phyloP scores from a whole-genome alignment of 345 rosid genomes.

The Gossypium sturtianum region DNA sequence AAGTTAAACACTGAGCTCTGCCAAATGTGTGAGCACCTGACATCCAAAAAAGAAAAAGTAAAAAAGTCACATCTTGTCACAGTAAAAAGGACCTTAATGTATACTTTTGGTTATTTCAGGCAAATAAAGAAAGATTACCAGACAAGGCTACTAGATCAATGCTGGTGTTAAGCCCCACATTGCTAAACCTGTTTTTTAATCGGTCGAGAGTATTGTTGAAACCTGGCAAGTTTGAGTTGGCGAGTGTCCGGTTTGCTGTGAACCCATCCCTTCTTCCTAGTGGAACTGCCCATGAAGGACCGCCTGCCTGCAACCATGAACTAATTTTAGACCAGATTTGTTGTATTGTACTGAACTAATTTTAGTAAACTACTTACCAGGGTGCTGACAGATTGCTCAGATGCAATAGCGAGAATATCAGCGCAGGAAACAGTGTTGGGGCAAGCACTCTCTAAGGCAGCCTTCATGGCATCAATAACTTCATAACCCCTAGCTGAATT shows the following conservation, averaged over 20 bases:
- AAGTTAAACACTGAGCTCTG: constrained; percentile 33
- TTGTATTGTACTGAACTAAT: no score
- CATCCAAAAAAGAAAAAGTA: background rate
- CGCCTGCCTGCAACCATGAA: constrained; percentile 25
- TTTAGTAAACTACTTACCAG: constrained; percentile 17
- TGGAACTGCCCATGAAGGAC: constrained; percentile 27
- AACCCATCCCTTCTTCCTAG: constrained; percentile 34
- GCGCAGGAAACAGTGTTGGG: constrained; percentile 51
- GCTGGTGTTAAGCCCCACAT: constrained; percentile 22
- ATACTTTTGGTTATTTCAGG: no score
- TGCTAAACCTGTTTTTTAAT: constrained; percentile 17
- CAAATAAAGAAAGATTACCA: constrained; percentile 16
- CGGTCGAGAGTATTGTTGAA: constrained; percentile 14
- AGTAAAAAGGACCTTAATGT: no score
- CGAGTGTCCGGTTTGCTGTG: constrained; percentile 23
- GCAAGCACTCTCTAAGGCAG: constrained; percentile 35
- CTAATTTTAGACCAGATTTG: background rate
- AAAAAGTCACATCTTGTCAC: background rate
- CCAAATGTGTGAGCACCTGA: constrained; percentile 73
- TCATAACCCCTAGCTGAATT: constrained; percentile 52
- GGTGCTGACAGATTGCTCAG: constrained; percentile 29
- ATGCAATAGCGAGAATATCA: constrained; percentile 41
- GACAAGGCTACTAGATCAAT: constrained; percentile 35
- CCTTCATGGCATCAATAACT: constrained; percentile 50
- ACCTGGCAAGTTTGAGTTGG: constrained; percentile 26